These are phyloP conservation scores for Calonectria montana DNA, from an alignment of 2,329 filamentous ascomycete genomes.

Conservation along the genomic window DNA sequence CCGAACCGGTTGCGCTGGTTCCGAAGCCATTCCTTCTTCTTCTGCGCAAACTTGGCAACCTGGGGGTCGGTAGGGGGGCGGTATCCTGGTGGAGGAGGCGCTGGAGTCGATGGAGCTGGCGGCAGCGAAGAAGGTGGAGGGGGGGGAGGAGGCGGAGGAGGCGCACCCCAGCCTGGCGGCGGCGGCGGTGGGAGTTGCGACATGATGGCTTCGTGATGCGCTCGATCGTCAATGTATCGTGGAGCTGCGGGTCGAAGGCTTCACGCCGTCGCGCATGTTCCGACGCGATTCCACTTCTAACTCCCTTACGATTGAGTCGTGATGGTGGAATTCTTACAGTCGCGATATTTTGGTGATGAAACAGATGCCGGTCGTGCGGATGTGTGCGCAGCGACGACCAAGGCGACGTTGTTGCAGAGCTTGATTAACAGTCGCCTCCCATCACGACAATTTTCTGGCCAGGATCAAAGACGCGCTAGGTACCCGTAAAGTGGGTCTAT, in stretches of 20 bases:
- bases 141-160: conserved; percentile 68
- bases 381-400: conserved; percentile 45
- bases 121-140: conserved; percentile 67
- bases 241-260: conserved; percentile 44
- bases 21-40: conserved; percentile 99
- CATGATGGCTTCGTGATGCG: conserved; percentile 55
- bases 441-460: conserved; percentile 51
- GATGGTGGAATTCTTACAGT: not conserved
- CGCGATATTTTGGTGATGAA: conserved; percentile 33
- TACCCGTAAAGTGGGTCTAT: conserved; percentile 19
- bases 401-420: conserved; percentile 42
- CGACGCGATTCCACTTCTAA: conserved; percentile 44
- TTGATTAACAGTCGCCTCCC: conserved; percentile 37
- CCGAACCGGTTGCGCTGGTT: conserved; percentile 92
- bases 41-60: conserved; percentile 94
- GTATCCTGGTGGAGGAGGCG: conserved; percentile 88
- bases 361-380: conserved; percentile 43
- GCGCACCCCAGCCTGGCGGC: conserved; percentile 66
- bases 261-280: conserved; percentile 51
- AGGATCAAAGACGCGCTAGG: conserved; percentile 37
- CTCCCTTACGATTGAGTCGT: conserved; percentile 25
- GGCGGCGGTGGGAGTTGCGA: conserved; percentile 67
- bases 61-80: conserved; percentile 84
- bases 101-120: conserved; percentile 65
- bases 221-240: conserved; percentile 35